These are phyloP conservation scores for Tetrahymena malaccensis DNA, from an alignment of 73 alveolate species.

Conservation along the genomic window DNA sequence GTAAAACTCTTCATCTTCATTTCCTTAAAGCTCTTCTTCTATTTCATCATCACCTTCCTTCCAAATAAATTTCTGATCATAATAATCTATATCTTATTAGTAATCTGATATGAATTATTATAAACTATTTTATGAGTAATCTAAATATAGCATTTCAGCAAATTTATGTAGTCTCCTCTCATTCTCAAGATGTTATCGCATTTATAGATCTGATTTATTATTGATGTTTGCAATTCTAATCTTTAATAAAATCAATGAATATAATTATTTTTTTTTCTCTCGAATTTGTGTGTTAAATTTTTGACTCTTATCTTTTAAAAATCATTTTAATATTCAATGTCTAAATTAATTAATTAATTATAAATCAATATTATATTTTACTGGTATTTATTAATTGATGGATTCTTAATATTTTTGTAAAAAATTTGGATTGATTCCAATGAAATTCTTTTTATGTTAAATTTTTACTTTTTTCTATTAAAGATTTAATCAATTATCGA, in stretches of 20 bases:
- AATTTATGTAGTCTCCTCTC: neutral
- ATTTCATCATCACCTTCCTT: neutral
- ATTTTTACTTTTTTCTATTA: no score
- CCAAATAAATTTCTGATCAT: neutral
- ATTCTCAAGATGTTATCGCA: neutral
- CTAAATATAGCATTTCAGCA: neutral
- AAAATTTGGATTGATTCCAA: no score
- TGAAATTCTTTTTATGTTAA: no score
- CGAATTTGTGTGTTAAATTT: no score
- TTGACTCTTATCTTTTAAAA: no score
- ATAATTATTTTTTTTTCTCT: no score
- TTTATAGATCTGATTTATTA: neutral
- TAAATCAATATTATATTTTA: no score
- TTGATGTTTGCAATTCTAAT: neutral
- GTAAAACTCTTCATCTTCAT: neutral
- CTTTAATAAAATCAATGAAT: neutral
- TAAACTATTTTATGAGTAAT: neutral
- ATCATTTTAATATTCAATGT: no score
- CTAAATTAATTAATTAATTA: no score
- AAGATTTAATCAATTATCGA: no score
- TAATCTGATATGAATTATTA: neutral
- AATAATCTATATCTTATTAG: neutral
- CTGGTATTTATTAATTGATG: no score
- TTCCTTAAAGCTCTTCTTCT: neutral
- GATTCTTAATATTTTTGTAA: no score